These are phyloP conservation scores for Arabidopsis hybrid DNA, from an alignment of 441 rosid species.

Conservation along the genomic window DNA sequence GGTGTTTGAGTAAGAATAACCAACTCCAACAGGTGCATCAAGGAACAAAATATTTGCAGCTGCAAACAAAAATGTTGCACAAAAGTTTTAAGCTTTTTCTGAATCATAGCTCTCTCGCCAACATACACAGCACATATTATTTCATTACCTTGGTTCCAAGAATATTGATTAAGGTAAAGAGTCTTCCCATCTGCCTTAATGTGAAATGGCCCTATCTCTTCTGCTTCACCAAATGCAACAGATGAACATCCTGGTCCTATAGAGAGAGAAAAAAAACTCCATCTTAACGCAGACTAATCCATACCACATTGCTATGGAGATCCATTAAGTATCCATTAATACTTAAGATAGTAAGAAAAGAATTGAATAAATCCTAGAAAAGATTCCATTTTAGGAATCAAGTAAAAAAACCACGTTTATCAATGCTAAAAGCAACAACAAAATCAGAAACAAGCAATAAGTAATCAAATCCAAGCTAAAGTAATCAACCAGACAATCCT, in stretches of 20 bases:
- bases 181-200: slow-evolving; percentile 75
- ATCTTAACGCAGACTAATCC: slow-evolving; percentile 13
- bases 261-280: slow-evolving; percentile 13
- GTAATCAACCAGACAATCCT: slow-evolving; percentile 5
- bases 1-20: slow-evolving; percentile 86
- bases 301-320: slow-evolving; percentile 21
- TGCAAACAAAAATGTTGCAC: slow-evolving; percentile 45
- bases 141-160: slow-evolving; percentile 88
- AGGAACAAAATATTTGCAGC: slow-evolving; percentile 85
- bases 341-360: not conserved
- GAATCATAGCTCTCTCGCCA: slow-evolving; percentile 11
- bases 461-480: slow-evolving; percentile 9
- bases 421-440: slow-evolving; percentile 8
- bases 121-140: not conserved
- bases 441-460: not conserved
- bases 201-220: slow-evolving; percentile 95
- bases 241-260: slow-evolving; percentile 98
- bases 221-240: slow-evolving; percentile 88
- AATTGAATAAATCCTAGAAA: not conserved
- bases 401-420: not conserved
- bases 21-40: slow-evolving; percentile 96
- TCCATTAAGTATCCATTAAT: slow-evolving; percentile 13
- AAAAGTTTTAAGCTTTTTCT: slow-evolving; percentile 10
- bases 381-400: slow-evolving; percentile 6
- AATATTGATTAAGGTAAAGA: slow-evolving; percentile 78